These are phyloP conservation scores for Scheffersomyces lignicola DNA, from an alignment of 1,139 yeast species.

Conservation along the genomic window DNA sequence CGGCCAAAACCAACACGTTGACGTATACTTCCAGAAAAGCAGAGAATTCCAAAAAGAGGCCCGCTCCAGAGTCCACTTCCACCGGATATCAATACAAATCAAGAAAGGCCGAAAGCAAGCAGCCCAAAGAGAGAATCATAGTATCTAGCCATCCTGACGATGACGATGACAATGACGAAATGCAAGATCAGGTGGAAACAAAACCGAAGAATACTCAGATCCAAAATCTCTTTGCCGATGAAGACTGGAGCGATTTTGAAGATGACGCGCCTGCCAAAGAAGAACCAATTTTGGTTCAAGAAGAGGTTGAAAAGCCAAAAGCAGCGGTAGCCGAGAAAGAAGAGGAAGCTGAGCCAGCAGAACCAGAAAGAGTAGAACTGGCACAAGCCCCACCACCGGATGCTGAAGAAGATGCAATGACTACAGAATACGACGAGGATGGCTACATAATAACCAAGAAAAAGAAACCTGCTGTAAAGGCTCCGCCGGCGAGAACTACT, in stretches of 20 bases:
- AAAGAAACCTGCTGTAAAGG: conserved; percentile 17
- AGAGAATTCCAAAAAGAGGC: conserved; percentile 13
- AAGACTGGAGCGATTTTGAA: conserved; percentile 19
- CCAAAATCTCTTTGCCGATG: conserved; percentile 17
- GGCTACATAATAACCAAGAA: conserved; percentile 39
- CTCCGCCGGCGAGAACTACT: conserved; percentile 9
- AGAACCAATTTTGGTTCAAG: conserved; percentile 9
- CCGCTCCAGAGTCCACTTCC: conserved; percentile 13
- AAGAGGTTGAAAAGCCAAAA: conserved; percentile 8
- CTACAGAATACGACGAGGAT: conserved; percentile 36
- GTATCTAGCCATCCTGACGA: conserved; percentile 25
- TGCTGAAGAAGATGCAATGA: conserved; percentile 11
- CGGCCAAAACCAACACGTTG: conserved; percentile 13
- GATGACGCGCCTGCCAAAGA: conserved; percentile 10
- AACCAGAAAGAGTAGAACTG: conserved; percentile 6
- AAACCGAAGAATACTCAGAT: conserved; percentile 14
- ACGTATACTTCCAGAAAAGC: conserved; percentile 26
- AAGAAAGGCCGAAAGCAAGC: conserved; percentile 30
- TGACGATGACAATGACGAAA: conserved; percentile 13
- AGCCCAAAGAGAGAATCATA: conserved; percentile 39
- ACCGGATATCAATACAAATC: conserved; percentile 38
- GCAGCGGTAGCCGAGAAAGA: conserved; percentile 8
- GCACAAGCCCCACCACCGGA: conserved; percentile 7
- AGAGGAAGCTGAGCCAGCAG: conserved; percentile 6
- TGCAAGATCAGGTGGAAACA: conserved; percentile 6